Evolutionary conservation across 1,284 basidiomycete species (phyloP), one percentile per base, ranked within the genome.

Genomic region (Abortiporus biennis): DNA sequence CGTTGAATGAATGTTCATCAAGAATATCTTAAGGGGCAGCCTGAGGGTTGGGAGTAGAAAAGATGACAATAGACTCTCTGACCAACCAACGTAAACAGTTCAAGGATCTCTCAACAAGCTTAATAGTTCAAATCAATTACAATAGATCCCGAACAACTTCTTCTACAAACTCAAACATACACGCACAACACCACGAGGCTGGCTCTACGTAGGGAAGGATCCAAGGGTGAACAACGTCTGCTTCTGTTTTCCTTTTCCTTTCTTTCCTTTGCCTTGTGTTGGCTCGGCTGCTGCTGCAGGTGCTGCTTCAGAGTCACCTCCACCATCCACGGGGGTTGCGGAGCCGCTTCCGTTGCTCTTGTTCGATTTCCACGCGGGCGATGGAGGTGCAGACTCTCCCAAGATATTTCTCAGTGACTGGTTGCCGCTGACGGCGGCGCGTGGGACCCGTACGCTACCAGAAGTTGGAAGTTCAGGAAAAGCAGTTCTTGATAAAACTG

Each of bases 241-340:
- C 63, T 92, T 92, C 58, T 80, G 75, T 59, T 91, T 92, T 2
- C 81, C 82, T 61, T 87, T 88, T 0, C 80, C 78, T 59, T 89
- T 91, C 71, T 82, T 88, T 51, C 79, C 79, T 49, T 73, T 80
- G 0, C 56, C 63, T n/a, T n/a, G n/a, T n/a, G n/a, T n/a, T n/a
- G n/a, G n/a, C n/a, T n/a, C n/a, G n/a, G n/a, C n/a, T 20, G 49
- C 31, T 33, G 29, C 55, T 8, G 56, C 55, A 25, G 38, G 30
- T 19, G 25, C 49, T 22, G 37, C 43, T 16, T 48, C 53, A 11
- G 27, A 47, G 21, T 51, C 47, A 32, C 42, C 52, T 13, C 42
- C 47, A 27, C 34, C 52, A 20, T 52, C 57, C 13, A 48, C 53
- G 30, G 51, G 44, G 6, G 53, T 47, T 3, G 51, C 37, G 24